Evolutionary conservation across 176 grass and related monocot genomes (phyloP), one percentile per base, ranked within the genome.

Genomic region (Phyllostachys edulis): DNA sequence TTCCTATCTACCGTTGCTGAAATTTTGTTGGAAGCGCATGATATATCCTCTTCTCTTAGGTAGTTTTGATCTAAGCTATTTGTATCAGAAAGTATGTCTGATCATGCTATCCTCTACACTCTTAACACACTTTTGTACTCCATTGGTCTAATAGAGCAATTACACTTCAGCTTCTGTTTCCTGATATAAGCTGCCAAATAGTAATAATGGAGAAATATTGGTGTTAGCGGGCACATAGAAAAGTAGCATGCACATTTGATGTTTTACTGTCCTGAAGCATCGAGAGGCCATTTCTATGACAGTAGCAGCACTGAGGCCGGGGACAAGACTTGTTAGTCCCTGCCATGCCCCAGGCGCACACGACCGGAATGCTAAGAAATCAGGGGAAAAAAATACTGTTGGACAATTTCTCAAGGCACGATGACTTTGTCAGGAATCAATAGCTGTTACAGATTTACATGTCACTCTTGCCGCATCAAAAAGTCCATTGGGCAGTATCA

Each of bases 41-140:
- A 5, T 16, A 47, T 36, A 17, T 63, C 20, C 23, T 37, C 18
- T 10, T 34, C 1, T 24, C 27, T 1, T 8, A 47, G 18, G 17
- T 41, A 21, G 37, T 44, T 73, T 72, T 66, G 67, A 38, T 78
- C 34, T 38, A 67, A 80, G 76, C 62, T 69, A 8, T 49, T 42
- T 80, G 39, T 50, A 41, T 39, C 10, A 67, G 69, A 75, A 52
- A 27, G 82, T 18, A 76, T 77, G 34, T 75, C 12, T 70, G 69
- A 69, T 69, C 42, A 63, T 49, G 12, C 17, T 54, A 42, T 29
- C 27, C 0, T 70, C 29, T 62, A 62, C 15, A 1, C 9, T 16
- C 21, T n/a, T n/a, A 26, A 70, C 57, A 64, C 59, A 55, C 37
- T 38, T 50, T 41, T 54, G 38, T 74, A 50, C 32, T 7, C 7